phyloP scores from a whole-genome alignment of 441 rosid species.

The Macaranga tanarius region DNA sequence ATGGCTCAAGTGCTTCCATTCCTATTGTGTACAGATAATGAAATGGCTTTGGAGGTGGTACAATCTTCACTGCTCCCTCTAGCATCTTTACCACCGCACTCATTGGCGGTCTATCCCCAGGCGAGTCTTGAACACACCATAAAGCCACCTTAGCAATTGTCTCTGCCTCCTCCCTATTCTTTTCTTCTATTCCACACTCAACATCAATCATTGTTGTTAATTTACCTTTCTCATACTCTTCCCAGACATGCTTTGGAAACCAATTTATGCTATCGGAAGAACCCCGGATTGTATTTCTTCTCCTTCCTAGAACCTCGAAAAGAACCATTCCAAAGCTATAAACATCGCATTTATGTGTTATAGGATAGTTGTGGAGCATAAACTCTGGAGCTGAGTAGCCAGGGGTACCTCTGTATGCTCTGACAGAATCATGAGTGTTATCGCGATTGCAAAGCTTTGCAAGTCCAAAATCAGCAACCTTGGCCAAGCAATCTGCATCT shows the following conservation, averaged over 20 bases:
- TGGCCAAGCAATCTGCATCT: not conserved
- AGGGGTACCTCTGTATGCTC: slow-evolving; percentile 16
- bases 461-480: slow-evolving; percentile 21
- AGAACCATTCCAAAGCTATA: not conserved
- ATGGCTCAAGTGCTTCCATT: not conserved
- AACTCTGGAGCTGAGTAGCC: slow-evolving; percentile 14
- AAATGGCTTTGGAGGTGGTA: slow-evolving; percentile 19
- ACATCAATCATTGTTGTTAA: not conserved
- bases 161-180: not conserved
- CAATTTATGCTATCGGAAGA: not conserved
- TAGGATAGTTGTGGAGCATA: not conserved
- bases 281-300: not conserved
- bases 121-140: not conserved
- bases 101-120: not conserved
- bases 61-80: slow-evolving; percentile 18
- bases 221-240: not conserved
- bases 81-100: slow-evolving; percentile 14
- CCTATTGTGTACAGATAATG: not conserved
- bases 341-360: slow-evolving; percentile 23
- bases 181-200: slow-evolving; percentile 6
- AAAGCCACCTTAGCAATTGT: not conserved
- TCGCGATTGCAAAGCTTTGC: slow-evolving; percentile 23
- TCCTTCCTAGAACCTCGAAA: not conserved
- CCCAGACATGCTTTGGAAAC: slow-evolving; percentile 11
- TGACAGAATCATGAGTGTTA: slow-evolving; percentile 1